Percentiles rank a stretch among this genome's conserved stretches.
phyloP scores from a whole-genome alignment of 139 green algal genomes.

The Diplosphaera chodatii region DNA sequence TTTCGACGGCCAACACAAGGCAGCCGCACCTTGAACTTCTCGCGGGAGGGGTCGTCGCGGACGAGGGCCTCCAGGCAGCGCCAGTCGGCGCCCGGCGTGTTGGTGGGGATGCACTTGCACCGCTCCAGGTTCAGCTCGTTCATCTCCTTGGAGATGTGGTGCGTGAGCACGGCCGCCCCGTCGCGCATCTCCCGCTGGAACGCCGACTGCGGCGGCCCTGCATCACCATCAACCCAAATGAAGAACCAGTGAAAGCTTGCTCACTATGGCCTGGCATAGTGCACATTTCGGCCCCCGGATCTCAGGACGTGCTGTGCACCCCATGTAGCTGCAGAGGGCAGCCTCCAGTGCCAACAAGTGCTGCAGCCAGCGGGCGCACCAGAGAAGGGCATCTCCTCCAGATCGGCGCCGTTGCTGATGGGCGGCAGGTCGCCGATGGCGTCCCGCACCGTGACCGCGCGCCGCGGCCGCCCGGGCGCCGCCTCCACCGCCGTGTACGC shows the following conservation, averaged over 20 bases:
- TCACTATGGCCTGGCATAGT: too few species aligned
- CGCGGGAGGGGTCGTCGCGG: constrained; percentile 47
- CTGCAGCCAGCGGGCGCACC: neutral
- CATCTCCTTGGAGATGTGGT: constrained; percentile 95
- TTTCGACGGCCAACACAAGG: too few species aligned
- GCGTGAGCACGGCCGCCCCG: constrained; percentile 35
- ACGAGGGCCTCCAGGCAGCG: constrained; percentile 78
- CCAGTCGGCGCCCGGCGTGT: constrained; percentile 88
- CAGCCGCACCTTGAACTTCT: constrained; percentile 57
- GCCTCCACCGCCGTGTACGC: constrained; percentile 64
- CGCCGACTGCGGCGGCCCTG: constrained; percentile 43
- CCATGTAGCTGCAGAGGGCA: too few species aligned
- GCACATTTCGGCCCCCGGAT: too few species aligned
- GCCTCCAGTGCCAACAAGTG: too few species aligned
- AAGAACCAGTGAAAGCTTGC: too few species aligned
- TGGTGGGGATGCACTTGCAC: constrained; percentile 91
- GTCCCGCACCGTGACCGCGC: constrained; percentile 88
- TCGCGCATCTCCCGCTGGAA: constrained; percentile 80
- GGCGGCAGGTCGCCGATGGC: constrained; percentile 85
- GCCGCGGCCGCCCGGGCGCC: constrained; percentile 67
- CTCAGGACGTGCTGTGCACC: too few species aligned
- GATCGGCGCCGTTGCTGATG: constrained; percentile 72
- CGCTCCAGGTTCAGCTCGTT: constrained; percentile 94
- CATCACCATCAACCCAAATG: too few species aligned
- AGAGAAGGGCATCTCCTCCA: constrained; percentile 46